Base-by-base conservation (phyloP, 192 early-diverging fungal genomes). In the Gonapodya prolifera region DNA sequence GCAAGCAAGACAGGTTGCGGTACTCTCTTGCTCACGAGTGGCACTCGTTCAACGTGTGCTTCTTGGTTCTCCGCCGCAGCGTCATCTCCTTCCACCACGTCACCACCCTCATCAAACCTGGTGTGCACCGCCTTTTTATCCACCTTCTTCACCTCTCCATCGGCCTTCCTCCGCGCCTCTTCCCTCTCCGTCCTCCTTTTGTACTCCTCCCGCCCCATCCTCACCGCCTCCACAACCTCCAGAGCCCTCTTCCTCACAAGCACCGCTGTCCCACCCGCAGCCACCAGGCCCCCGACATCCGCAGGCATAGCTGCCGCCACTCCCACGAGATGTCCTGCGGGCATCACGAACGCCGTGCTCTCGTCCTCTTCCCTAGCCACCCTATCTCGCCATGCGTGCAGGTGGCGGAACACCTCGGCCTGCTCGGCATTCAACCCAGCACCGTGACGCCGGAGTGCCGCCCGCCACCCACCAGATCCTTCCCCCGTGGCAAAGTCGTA, bases 351-450 rank as follows among this genome's bases (percentile, higher is more conserved):
- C 8, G 91, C 78, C 0, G 86, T 78, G 18, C 91, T 92, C 83
- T 99, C 98, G 83, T 99, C 98, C 73, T 98, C 98, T 28, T 94
- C 88, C 75, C 98, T 86, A 0, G 98, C 96, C 8, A 82, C 90
- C 34, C 87, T 86, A 82, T 99, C 97, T 35, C 98, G 84, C 98
- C 98, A 99, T 0, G 86, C 86, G 81, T 99, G 98, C 29, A 99
- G 75, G 0, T 88, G 95, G 77, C 94, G 92, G 79, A 92, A 95
- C 16, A 95, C 94, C 0, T 89, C 89, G 76, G 94, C 78, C 80
- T 92, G 86, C 70, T 91, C 86, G 33, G 80, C 35, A 32, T 78
- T 81, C 34, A 87, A 31, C 13, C 81, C 30, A 32, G 71, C 77
- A 8, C 76, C 77, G 85, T 88, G 91, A 79, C 94, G 96, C 2